Base-by-base conservation (phyloP, 2,329 filamentous ascomycete species). In the Alternaria arbusti region DNA sequence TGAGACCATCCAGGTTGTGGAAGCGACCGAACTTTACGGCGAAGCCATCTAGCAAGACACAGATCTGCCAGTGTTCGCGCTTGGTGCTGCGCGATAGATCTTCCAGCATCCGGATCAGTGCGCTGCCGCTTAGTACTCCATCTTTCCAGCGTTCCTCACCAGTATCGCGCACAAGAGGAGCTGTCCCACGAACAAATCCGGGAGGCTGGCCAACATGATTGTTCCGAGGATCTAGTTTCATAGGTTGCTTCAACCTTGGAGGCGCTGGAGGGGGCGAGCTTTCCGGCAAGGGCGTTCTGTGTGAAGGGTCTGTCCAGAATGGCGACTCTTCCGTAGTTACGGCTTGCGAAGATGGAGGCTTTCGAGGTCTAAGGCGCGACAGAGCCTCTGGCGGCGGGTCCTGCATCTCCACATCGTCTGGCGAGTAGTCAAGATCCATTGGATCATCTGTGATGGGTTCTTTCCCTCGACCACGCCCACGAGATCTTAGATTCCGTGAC, bases 1-100 rank as follows among this genome's bases (percentile, higher is more conserved):
- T 36, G 25, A 69, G 50, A 5, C 66, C 66, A 52, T 69, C 68
- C n/a, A 52, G 30, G 22, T 54, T 45, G 6, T 65, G 54, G 46
- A 70, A 54, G 15, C 47, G 46, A 4, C 44, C 56, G 22, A 67
- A 69, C 15, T 56, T 54, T 50, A 54, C 45, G 44, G 67, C 59
- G 36, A 65, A 70, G 28, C 43, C 20, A 30, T 61, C 54, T 4
- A 67, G 50, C 60, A 61, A 65, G 30, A 46, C 45, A 22, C 51
- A 54, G 17, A 67, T 11, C 6, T 17, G 30, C 36, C 58, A 58
- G 44, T 70, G 58, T 9, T 13, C 26, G 1, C 1, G 4, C 13
- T n/a, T 25, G n/a, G 26, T 25, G 15, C 45, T 57, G 6, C 26
- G 22, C n/a, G 59, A 59, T 15, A 70, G 57, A 22, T 58, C 28